Base-by-base conservation (phyloP, 305 asterid genomes). In the Solanum chacoense region DNA sequence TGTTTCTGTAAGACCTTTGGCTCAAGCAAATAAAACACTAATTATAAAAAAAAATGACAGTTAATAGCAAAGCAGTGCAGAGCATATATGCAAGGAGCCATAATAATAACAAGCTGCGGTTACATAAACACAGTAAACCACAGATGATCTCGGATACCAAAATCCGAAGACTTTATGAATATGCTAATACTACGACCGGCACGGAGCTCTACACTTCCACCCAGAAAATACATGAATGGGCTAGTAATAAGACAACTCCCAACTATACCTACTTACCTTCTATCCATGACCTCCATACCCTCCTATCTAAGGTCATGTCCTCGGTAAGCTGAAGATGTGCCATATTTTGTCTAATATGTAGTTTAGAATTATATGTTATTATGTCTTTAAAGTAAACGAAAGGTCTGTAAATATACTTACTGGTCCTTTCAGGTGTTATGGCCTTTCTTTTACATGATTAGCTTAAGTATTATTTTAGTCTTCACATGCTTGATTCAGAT, bases 401-500 rank as follows among this genome's bases (percentile, higher is more conserved):
- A 31, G 45, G 45, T 55, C 45, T 20, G 7, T 22, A 20, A 55
- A 32, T 50, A 55, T 84, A 55, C 7, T 84, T 84, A 22, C 74
- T 84, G 32, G 38, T 55, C 87, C 74, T 84, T 84, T 7, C 42
- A 84, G 87, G 74, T 84, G 20, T 84, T 55, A 20, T 55, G 38
- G 74, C 31, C 45, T 84, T 84, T 55, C 87, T 84, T 67, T 83
- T 84, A 55, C 87, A 32, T 84, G 74, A 59, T 55, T 55, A 55
- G 13, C 32, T 31, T 20, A 83, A 18, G 29, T 11, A 83, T 50
- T 45, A 83, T 83, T 67, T 50, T 50, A 20, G 22, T 29, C 73
- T 83, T 84, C n/a, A 55, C 45, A 55, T 84, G 74, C 45, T 84
- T 84, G 29, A 84, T 32, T 84, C 87, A 55, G 74, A 32, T 91